Evolutionary conservation across 352 stramenopile species (phyloP).

Genomic region (Phytophthora cactorum): DNA sequence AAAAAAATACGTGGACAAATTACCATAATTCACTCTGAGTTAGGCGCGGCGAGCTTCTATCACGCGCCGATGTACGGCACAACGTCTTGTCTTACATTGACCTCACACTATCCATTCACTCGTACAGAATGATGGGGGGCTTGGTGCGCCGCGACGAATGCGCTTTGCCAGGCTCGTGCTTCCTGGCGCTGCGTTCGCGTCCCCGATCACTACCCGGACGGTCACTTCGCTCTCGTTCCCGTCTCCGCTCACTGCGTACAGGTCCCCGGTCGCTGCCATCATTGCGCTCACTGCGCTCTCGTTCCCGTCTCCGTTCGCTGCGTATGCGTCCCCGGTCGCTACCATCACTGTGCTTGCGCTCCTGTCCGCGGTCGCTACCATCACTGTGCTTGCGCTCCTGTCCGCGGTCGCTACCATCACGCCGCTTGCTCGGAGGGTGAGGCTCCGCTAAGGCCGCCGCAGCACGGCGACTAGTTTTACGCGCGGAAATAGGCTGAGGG

Average conservation of each 20-base stretch:
- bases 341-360: constrained; percentile 9
- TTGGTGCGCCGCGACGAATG: constrained; percentile 28
- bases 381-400: constrained; percentile 12
- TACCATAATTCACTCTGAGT: constrained; percentile 38
- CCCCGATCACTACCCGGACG: constrained; percentile 10
- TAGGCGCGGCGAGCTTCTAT: constrained; percentile 31
- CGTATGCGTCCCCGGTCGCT: constrained; percentile 10
- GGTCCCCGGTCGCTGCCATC: constrained; percentile 8
- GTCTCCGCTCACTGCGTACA: constrained; percentile 16
- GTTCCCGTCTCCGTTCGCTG: constrained; percentile 18
- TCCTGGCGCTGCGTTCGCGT: constrained; percentile 26
- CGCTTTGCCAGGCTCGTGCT: constrained; percentile 20
- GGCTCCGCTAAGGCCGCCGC: constrained; percentile 17
- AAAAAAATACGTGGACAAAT: constrained; percentile 32
- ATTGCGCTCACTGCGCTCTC: constrained; percentile 10
- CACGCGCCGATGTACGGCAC: constrained; percentile 29
- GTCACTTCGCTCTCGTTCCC: constrained; percentile 14
- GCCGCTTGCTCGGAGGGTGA: neutral
- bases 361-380: constrained; percentile 3
- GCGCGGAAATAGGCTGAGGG: constrained; percentile 6
- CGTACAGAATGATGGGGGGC: constrained; percentile 26
- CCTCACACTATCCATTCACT: constrained; percentile 29
- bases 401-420: constrained; percentile 13
- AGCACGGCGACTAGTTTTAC: constrained; percentile 24
- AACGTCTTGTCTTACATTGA: constrained; percentile 21